Base-by-base conservation (phyloP, 2,329 filamentous ascomycete species). In the Cephalotrichum gorgonifer region DNA sequence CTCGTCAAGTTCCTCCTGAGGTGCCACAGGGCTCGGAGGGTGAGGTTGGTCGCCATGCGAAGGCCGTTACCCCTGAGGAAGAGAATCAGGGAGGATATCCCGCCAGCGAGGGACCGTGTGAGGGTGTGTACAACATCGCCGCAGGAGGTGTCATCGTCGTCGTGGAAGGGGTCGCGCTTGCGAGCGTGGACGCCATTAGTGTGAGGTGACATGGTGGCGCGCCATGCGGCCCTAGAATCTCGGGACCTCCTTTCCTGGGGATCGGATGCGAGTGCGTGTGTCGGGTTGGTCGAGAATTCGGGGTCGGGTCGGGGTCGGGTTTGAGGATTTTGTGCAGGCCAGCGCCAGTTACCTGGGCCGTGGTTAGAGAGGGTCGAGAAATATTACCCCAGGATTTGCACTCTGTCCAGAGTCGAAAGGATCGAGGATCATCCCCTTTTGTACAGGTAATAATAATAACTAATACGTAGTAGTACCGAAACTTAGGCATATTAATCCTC, bases 1-100 rank as follows among this genome's bases (percentile, higher is more conserved):
- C 69, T 60, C 30, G 68, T 67, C 59, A 81, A 55, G 56, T 79
- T 79, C 44, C n/a, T 50, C 55, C 62, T 62, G 51, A 70, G 44
- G 51, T 65, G 65, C 22, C 61, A 60, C 8, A 53, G 58, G 8
- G 50, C 53, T 33, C 56, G 58, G 27, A 60, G 51, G 47, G 59
- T 42, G 23, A 65, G 51, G 20, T 51, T 56, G 52, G 58, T 55
- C 14, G 57, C 58, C 33, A 62, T 54, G 23, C 56, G 60, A 27
- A 61, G 59, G 42, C 66, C 64, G 25, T 52, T 61, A 26, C 61
- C 59, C 47, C 60, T 60, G 55, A 61, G 60, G 54, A 67, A 69
- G 9, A 54, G 56, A 56, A 61, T 60, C 26, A 64, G 38, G 25
- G 60, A 60, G 25, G 58, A 57, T 20, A 58, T 9, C 27, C 62